A percentile compares a stretch with the other conserved stretches of the same genome.
Conservation (phyloP, 768 basidiomycete species). For the Panellus pusillus region DNA sequence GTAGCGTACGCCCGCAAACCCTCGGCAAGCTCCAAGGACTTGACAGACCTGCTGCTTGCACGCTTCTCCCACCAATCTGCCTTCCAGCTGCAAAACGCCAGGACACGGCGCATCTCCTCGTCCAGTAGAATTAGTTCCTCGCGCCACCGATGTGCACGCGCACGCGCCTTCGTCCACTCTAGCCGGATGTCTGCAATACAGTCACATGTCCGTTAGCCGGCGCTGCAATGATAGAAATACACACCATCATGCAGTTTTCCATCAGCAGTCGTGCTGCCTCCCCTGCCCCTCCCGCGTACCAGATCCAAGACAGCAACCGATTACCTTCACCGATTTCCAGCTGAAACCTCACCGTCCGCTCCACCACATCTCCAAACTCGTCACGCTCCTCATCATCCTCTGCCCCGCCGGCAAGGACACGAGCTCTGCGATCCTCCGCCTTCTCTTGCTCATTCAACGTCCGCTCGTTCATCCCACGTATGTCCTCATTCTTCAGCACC, state of each 20-base stretch:
- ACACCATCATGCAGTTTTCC: slow-evolving; percentile 10
- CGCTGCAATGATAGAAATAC: no score
- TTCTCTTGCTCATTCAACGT: slow-evolving; percentile 22
- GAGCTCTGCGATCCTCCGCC: slow-evolving; percentile 10
- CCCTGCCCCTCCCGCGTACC: slow-evolving; percentile 5
- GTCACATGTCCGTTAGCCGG: no score
- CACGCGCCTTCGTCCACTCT: no score
- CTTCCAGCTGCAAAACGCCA: no score
- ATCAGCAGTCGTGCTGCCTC: background rate
- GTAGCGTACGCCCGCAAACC: no score
- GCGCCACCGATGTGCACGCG: no score
- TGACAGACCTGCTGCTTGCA: no score
- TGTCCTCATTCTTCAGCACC: slow-evolving; percentile 9
- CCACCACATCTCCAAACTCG: background rate
- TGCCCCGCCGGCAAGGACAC: slow-evolving; percentile 6
- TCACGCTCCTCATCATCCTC: background rate
- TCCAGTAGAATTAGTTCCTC: no score
- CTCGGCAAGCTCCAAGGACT: no score
- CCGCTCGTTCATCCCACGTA: slow-evolving; percentile 16
- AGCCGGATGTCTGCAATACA: no score
- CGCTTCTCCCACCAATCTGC: no score
- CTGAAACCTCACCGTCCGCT: slow-evolving; percentile 1
- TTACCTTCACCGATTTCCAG: slow-evolving; percentile 16
- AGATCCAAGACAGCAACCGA: slow-evolving; percentile 21
- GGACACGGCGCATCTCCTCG: no score